Conservation (phyloP, 1,284 basidiomycete genomes). For the Sporisorium reilianum region DNA sequence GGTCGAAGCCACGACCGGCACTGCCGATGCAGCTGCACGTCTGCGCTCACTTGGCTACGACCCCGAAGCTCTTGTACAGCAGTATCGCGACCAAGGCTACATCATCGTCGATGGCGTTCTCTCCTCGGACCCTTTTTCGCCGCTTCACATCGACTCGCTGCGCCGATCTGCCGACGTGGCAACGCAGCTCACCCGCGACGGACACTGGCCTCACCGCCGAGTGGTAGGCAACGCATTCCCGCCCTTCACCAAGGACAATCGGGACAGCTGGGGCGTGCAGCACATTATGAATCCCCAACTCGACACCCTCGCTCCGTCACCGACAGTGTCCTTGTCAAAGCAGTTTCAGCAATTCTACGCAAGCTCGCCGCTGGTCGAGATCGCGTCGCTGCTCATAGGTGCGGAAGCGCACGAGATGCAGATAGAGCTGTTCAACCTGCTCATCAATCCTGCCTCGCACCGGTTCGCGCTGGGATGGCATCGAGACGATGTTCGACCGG, state of each 20-base stretch:
- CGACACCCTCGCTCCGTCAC: constrained; percentile 69
- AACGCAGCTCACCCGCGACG: constrained; percentile 75
- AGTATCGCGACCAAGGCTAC: constrained; percentile 78
- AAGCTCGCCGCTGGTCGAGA: constrained; percentile 42
- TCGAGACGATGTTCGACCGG: constrained; percentile 80
- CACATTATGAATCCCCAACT: constrained; percentile 73
- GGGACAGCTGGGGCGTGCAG: constrained; percentile 77
- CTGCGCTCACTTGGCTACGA: constrained; percentile 34
- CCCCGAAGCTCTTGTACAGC: constrained; percentile 34
- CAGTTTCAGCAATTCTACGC: constrained; percentile 51
- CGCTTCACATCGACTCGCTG: constrained; percentile 26
- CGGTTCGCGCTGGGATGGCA: constrained; percentile 85
- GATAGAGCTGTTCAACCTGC: constrained; percentile 81
- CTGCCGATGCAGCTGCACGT: constrained; percentile 17
- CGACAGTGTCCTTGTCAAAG: neutral
- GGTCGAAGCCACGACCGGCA: constrained; percentile 1
- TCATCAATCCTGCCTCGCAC: constrained; percentile 79
- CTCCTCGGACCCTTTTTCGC: constrained; percentile 46
- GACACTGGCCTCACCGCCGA: constrained; percentile 77
- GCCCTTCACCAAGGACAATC: constrained; percentile 76
- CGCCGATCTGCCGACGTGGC: constrained; percentile 66
- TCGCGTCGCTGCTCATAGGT: constrained; percentile 46
- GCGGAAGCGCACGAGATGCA: constrained; percentile 30
- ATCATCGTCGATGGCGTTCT: constrained; percentile 79
- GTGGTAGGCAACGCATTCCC: constrained; percentile 86